Conservation (phyloP, 805 yeast genomes). For the Ogataea paradorogensis region DNA sequence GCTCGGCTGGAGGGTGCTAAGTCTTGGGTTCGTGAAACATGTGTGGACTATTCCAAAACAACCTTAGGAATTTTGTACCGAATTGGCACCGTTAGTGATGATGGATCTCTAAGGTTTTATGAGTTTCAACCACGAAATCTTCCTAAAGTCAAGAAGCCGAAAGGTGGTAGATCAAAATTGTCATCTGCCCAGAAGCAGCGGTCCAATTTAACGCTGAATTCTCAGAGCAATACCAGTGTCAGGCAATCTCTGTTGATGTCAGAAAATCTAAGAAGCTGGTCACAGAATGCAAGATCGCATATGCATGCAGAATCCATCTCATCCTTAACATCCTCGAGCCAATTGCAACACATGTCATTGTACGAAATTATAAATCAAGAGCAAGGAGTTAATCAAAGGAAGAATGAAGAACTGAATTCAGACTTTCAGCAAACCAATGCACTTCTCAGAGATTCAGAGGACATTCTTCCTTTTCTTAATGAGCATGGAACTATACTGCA, state of each 20-base stretch:
- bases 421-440: neutral
- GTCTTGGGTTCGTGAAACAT: slow-evolving; percentile 49
- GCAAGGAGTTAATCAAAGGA: slow-evolving; percentile 1
- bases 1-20: slow-evolving; percentile 44
- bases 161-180: slow-evolving; percentile 8
- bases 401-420: neutral
- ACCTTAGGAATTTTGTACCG: slow-evolving; percentile 38
- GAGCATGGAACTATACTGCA: slow-evolving; percentile 23
- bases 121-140: slow-evolving; percentile 49
- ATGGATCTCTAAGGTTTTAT: slow-evolving; percentile 50
- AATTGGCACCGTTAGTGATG: slow-evolving; percentile 55
- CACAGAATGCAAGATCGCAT: slow-evolving; percentile 10
- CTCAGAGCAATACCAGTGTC: slow-evolving; percentile 9
- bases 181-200: slow-evolving; percentile 12
- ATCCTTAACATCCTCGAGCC: slow-evolving; percentile 28
- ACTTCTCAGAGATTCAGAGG: neutral
- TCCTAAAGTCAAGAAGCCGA: slow-evolving; percentile 32
- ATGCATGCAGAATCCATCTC: slow-evolving; percentile 29
- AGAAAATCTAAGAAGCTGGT: slow-evolving; percentile 13
- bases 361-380: slow-evolving; percentile 29
- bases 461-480: neutral
- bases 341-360: slow-evolving; percentile 23
- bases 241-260: slow-evolving; percentile 11
- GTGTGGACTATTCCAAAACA: slow-evolving; percentile 40
- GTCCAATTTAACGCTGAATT: slow-evolving; percentile 15